A percentile compares a stretch with the other conserved stretches of the same genome.
Conservation (phyloP, 495 filamentous ascomycete species). For the Daldinia childiae region DNA sequence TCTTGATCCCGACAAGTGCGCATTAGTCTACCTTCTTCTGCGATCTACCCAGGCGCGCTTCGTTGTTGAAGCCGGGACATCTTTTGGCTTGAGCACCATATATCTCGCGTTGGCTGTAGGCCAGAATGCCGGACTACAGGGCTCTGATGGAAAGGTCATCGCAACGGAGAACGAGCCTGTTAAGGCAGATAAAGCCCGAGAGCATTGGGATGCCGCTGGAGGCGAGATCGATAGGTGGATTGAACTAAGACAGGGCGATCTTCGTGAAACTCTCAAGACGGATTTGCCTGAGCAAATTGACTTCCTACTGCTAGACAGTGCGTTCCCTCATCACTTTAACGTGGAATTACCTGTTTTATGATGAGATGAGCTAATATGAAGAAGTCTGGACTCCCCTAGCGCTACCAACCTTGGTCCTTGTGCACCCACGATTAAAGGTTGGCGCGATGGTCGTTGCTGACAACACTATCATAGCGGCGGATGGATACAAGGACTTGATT, state of each 20-base stretch:
- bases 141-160: conserved; percentile 54
- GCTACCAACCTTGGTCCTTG: conserved; percentile 58
- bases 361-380: conserved; percentile 5
- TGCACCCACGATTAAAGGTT: conserved; percentile 55
- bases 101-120: conserved; percentile 66
- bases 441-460: conserved; percentile 64
- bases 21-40: conserved; percentile 59
- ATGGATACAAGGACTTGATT: conserved; percentile 48
- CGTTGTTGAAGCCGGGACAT: conserved; percentile 66
- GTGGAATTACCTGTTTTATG: background rate
- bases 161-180: conserved; percentile 63
- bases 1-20: conserved; percentile 62
- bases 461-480: conserved; percentile 52
- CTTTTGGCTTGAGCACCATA: conserved; percentile 68
- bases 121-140: conserved; percentile 43
- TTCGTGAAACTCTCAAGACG: conserved; percentile 60
- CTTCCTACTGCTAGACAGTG: conserved; percentile 65
- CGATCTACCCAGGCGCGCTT: conserved; percentile 55
- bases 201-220: conserved; percentile 60
- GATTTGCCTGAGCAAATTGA: conserved; percentile 57
- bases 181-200: conserved; percentile 57
- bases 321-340: conserved; percentile 7
- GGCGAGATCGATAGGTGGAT: conserved; percentile 55
- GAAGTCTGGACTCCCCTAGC: conserved; percentile 65
- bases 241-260: conserved; percentile 63